Conservation (phyloP, 208 protist species). For the Trypanosoma boissoni region DNA sequence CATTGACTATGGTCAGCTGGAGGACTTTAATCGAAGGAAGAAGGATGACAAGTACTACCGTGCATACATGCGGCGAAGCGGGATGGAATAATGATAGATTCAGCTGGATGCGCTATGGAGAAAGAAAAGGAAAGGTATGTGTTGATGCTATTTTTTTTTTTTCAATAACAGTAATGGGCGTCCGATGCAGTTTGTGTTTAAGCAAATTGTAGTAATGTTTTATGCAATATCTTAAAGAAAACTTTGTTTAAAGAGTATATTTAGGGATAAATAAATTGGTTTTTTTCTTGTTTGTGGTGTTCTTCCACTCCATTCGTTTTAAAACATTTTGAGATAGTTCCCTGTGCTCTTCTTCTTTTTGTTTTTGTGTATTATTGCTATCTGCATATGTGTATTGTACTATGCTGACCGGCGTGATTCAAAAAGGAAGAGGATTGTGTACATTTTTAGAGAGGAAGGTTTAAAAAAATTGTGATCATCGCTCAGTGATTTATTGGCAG, state of each 20-base stretch:
- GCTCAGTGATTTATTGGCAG: no score
- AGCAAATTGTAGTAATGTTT: background rate
- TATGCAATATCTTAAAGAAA: background rate
- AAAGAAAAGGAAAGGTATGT: constrained; percentile 8
- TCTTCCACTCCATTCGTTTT: background rate
- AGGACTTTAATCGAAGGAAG: constrained; percentile 47
- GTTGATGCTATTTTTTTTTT: constrained; percentile 12
- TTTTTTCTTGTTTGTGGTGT: background rate
- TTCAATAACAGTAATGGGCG: no score
- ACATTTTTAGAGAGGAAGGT: no score
- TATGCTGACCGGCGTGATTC: no score
- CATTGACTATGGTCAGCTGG: constrained; percentile 46
- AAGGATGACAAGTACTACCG: constrained; percentile 39
- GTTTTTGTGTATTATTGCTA: no score
- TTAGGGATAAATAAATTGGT: background rate
- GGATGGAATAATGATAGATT: background rate
- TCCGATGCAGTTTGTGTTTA: background rate
- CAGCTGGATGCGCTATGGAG: background rate
- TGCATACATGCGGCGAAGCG: constrained; percentile 36
- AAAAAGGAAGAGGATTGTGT: no score
- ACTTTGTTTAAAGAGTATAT: background rate
- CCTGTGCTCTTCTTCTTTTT: background rate
- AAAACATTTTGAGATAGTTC: background rate
- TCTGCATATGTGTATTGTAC: no score
- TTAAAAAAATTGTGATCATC: no score